Conservation (phyloP, 2,329 filamentous ascomycete species). For the Macrophomina tecta region DNA sequence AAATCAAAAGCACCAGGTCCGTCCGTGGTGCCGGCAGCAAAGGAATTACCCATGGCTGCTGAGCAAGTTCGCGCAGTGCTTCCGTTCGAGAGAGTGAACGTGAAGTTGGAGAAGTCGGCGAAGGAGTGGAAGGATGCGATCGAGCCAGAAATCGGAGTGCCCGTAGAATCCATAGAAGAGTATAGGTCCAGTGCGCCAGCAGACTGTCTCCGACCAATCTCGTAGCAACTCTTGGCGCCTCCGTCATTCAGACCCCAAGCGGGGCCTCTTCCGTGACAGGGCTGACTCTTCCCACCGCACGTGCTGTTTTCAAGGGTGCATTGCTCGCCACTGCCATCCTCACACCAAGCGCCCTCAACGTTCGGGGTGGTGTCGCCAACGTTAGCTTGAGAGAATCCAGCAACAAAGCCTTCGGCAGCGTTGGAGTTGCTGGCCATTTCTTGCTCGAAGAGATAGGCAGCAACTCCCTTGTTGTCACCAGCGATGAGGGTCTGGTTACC, state of each 20-base stretch:
- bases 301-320: slow-evolving; percentile 85
- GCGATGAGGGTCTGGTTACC: slow-evolving; percentile 90
- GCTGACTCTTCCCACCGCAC: slow-evolving; percentile 73
- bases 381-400: slow-evolving; percentile 89
- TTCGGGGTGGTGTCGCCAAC: slow-evolving; percentile 93
- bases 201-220: slow-evolving; percentile 77
- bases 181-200: slow-evolving; percentile 66
- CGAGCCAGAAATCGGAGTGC: slow-evolving; percentile 64
- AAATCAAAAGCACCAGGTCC: slow-evolving; percentile 93
- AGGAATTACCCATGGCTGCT: slow-evolving; percentile 87
- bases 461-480: slow-evolving; percentile 97
- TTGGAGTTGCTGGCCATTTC: slow-evolving; percentile 58
- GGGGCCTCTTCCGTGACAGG: slow-evolving; percentile 77
- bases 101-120: slow-evolving; percentile 78
- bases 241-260: slow-evolving; percentile 69
- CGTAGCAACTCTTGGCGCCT: slow-evolving; percentile 73
- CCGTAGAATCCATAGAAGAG: slow-evolving; percentile 53
- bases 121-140: slow-evolving; percentile 88
- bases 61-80: slow-evolving; percentile 76
- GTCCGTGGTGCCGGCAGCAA: slow-evolving; percentile 91
- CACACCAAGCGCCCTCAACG: slow-evolving; percentile 84
- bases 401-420: slow-evolving; percentile 75
- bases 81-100: slow-evolving; percentile 76
- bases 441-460: slow-evolving; percentile 82
- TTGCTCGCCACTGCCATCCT: slow-evolving; percentile 72